Percentiles rank a stretch among this genome's conserved stretches.
phyloP scores from a whole-genome alignment of 306 rosid genomes.

The Hippophae rhamnoides region DNA sequence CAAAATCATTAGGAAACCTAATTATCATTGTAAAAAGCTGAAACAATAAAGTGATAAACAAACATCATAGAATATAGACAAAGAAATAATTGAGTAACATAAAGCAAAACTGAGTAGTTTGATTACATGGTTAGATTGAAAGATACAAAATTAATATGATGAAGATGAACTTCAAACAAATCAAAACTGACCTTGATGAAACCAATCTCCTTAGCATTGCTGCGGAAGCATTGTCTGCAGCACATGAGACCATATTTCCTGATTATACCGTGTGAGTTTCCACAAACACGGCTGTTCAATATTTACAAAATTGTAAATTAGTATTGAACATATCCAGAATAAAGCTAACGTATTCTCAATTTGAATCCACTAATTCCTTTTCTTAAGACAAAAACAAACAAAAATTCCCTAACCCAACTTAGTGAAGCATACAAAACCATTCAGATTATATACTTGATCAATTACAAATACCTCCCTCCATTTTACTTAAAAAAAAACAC shows the following conservation, averaged over 20 bases:
- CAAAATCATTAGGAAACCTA: not conserved
- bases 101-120: not conserved
- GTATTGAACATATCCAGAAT: not conserved
- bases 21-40: too few species aligned
- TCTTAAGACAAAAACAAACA: too few species aligned
- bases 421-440: too few species aligned
- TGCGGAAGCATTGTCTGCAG: constrained; percentile 79
- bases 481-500: too few species aligned
- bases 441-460: too few species aligned
- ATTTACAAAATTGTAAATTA: not conserved
- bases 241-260: constrained; percentile 82
- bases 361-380: too few species aligned
- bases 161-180: not conserved
- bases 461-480: too few species aligned
- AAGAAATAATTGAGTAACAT: not conserved
- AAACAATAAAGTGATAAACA: not conserved
- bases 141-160: not conserved
- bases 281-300: constrained; percentile 29
- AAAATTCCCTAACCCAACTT: too few species aligned
- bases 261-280: constrained; percentile 65
- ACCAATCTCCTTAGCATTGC: constrained; percentile 84
- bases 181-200: constrained; percentile 48
- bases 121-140: too few species aligned
- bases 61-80: not conserved
- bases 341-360: not conserved